phyloP scores from a whole-genome alignment of 2,329 filamentous ascomycete species.

The Hypomyces perniciosus region DNA sequence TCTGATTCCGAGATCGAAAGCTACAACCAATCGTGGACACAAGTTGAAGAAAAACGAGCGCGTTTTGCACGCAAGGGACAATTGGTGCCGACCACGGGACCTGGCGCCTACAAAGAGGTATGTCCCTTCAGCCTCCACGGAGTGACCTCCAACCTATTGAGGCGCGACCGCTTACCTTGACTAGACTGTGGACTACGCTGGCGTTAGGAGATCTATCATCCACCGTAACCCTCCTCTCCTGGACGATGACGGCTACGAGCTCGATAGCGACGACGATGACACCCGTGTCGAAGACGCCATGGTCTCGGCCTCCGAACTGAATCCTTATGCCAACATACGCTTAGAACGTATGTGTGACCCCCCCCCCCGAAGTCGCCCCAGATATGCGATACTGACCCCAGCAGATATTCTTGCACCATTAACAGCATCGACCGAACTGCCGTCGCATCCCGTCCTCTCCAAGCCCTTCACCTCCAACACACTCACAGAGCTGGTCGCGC shows the following conservation, averaged over 20 bases:
- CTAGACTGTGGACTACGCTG: conserved; percentile 67
- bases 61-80: conserved; percentile 66
- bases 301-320: conserved; percentile 58
- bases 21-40: conserved; percentile 68
- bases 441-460: conserved; percentile 67
- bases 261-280: conserved; percentile 67
- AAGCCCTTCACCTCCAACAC: conserved; percentile 69
- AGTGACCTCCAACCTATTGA: neutral
- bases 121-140: conserved; percentile 16
- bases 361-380: neutral
- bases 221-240: conserved; percentile 65
- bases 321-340: conserved; percentile 67
- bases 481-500: conserved; percentile 62
- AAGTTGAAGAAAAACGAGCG: conserved; percentile 71
- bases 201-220: conserved; percentile 66
- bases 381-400: conserved; percentile 22
- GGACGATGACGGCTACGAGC: conserved; percentile 72
- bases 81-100: conserved; percentile 59
- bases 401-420: conserved; percentile 69
- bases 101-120: conserved; percentile 67
- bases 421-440: conserved; percentile 67
- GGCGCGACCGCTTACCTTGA: conserved; percentile 20
- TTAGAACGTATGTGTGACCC: conserved; percentile 56
- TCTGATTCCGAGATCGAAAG: conserved; percentile 67
- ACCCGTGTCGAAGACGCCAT: conserved; percentile 56